These are phyloP conservation scores for Sungouiozyma ichnusensis DNA, from an alignment of 805 yeast species.

Conservation along the genomic window DNA sequence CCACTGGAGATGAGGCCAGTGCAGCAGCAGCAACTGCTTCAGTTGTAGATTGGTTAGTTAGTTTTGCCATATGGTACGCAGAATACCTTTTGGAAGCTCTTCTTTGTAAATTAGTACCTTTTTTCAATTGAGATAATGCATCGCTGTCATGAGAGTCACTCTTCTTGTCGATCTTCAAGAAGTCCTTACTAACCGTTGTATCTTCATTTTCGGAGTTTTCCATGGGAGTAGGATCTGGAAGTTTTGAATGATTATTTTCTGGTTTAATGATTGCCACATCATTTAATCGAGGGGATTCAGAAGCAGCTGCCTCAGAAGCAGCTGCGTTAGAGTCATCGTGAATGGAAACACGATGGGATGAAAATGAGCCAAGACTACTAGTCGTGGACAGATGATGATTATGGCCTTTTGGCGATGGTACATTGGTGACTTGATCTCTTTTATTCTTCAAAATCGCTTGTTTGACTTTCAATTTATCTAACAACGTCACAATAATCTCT, in stretches of 20 bases:
- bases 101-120: slow-evolving; percentile 74
- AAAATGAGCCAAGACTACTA: not conserved
- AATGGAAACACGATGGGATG: slow-evolving; percentile 1
- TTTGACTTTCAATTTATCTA: slow-evolving; percentile 71
- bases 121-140: slow-evolving; percentile 69
- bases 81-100: slow-evolving; percentile 91
- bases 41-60: slow-evolving; percentile 37
- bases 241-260: not conserved
- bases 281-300: not conserved
- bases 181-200: not conserved
- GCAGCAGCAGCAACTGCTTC: slow-evolving; percentile 19
- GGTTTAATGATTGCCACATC: not conserved
- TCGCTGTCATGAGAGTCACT: slow-evolving; percentile 30
- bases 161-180: slow-evolving; percentile 3
- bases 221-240: not conserved
- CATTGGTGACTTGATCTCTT: slow-evolving; percentile 6
- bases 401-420: not conserved
- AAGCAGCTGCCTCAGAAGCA: not conserved
- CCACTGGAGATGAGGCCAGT: slow-evolving; percentile 8
- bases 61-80: slow-evolving; percentile 81
- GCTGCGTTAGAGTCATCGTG: too few species aligned
- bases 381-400: not conserved
- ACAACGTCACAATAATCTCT: slow-evolving; percentile 69
- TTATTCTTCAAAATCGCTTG: slow-evolving; percentile 39
- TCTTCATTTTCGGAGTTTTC: not conserved